Conservation (phyloP, 257 asterid species). For the Penstemon davidsonii region DNA sequence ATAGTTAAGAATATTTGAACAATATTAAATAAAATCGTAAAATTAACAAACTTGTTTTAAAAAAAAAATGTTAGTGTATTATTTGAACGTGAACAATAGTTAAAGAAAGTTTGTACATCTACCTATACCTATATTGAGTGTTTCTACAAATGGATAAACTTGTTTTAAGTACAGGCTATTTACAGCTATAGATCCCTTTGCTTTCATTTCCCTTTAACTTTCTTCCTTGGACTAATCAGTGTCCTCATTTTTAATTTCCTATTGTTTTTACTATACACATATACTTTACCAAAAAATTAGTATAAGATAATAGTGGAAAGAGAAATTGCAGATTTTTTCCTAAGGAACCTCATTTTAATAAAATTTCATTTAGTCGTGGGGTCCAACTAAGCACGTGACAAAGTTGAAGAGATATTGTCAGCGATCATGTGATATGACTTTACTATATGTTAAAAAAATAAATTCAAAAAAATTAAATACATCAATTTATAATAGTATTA, state of each 20-base stretch:
- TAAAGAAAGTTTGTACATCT: no score
- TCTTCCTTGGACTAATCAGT: conserved; percentile 11
- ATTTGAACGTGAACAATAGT: no score
- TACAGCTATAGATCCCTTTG: conserved; percentile 2
- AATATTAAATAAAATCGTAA: no score
- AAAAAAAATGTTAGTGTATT: no score
- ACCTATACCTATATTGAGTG: neutral
- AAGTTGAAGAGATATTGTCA: conserved; percentile 64
- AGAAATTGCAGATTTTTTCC: conserved; percentile 12
- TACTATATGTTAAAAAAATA: conserved; percentile 22
- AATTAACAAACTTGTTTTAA: no score
- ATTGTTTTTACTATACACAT: conserved; percentile 9
- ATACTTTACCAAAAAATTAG: neutral
- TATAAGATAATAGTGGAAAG: neutral
- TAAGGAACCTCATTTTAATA: conserved; percentile 18
- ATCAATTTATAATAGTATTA: no score
- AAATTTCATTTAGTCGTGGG: conserved; percentile 41
- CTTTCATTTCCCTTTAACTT: conserved; percentile 18
- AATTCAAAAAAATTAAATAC: neutral
- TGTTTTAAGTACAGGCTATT: neutral
- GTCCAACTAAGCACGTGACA: conserved; percentile 83
- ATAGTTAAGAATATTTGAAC: no score
- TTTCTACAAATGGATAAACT: neutral
- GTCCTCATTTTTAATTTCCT: conserved; percentile 9
- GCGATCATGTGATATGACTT: conserved; percentile 67